phyloP scores from a whole-genome alignment of 208 protist genomes.

The Crithidia expoeki region DNA sequence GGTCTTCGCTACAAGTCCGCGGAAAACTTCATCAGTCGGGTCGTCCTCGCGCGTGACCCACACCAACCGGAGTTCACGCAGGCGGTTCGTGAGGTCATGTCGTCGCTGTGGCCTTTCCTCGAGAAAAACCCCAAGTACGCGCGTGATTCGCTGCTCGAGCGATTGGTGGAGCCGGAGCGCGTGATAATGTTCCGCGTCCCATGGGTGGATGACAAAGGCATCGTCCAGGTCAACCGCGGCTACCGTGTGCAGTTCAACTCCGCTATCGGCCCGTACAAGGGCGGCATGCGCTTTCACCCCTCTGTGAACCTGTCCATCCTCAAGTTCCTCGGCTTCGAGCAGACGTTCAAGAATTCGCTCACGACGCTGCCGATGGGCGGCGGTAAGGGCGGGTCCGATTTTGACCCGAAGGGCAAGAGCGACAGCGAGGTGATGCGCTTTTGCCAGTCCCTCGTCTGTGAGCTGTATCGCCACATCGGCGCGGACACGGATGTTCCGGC shows the following conservation, averaged over 20 bases:
- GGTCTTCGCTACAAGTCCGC: conserved; percentile 40
- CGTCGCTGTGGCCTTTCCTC: conserved; percentile 84
- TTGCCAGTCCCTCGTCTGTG: conserved; percentile 92
- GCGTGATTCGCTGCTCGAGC: conserved; percentile 65
- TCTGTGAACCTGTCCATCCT: conserved; percentile 91
- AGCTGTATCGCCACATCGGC: conserved; percentile 91
- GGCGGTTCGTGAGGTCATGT: conserved; percentile 88
- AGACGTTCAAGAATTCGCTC: conserved; percentile 96
- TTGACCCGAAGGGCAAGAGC: conserved; percentile 93
- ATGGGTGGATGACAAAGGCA: conserved; percentile 91
- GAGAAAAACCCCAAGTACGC: conserved; percentile 84
- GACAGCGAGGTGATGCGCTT: conserved; percentile 94
- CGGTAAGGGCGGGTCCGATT: conserved; percentile 94
- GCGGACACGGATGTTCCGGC: conserved; percentile 93
- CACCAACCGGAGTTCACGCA: conserved; percentile 91
- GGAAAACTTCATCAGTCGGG: conserved; percentile 66
- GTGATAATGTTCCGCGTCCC: conserved; percentile 91
- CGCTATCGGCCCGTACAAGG: conserved; percentile 95
- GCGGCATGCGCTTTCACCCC: conserved; percentile 86
- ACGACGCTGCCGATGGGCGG: conserved; percentile 93
- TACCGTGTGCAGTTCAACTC: conserved; percentile 95
- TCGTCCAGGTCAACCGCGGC: conserved; percentile 89
- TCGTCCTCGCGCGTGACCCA: conserved; percentile 57
- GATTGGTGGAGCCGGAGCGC: conserved; percentile 92
- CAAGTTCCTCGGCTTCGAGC: conserved; percentile 97